phyloP scores from a whole-genome alignment of 306 rosid species.

The Fagus sylvatica region DNA sequence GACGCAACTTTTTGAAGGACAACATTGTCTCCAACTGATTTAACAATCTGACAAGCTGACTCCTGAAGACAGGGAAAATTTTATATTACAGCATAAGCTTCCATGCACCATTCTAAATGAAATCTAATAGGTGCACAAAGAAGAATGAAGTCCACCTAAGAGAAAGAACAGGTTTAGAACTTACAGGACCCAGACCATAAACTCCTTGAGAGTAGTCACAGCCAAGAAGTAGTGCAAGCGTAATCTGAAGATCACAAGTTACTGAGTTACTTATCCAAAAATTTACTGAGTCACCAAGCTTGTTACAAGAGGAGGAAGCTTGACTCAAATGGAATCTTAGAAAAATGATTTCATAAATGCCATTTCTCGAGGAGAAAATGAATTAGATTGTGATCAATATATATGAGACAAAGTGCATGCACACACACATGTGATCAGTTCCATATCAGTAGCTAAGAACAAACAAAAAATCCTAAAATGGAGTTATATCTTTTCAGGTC shows the following conservation, averaged over 20 bases:
- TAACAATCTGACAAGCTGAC: constrained; percentile 70
- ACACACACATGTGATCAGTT: not conserved
- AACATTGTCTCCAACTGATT: constrained; percentile 60
- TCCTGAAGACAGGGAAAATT: constrained; percentile 46
- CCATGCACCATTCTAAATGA: constrained; percentile 8
- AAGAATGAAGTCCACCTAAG: not conserved
- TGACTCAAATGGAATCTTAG: constrained; percentile 3
- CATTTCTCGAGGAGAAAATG: not conserved
- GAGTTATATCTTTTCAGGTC: not conserved
- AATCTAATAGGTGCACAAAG: not conserved
- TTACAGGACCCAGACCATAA: constrained; percentile 70
- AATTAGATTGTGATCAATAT: not conserved
- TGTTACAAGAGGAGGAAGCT: constrained; percentile 18
- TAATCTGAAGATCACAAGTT: constrained; percentile 54
- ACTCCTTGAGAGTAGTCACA: constrained; percentile 75
- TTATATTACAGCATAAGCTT: constrained; percentile 20
- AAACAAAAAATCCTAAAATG: not conserved
- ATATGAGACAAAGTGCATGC: not conserved
- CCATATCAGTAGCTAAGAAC: not conserved
- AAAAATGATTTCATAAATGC: not conserved
- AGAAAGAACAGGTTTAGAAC: constrained; percentile 30
- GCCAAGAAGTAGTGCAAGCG: constrained; percentile 78
- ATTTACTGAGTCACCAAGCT: constrained; percentile 23
- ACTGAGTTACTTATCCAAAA: no score
- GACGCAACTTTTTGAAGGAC: constrained; percentile 65